Base-by-base conservation (phyloP, 2,329 filamentous ascomycete species). In the Botryotinia globosa region DNA sequence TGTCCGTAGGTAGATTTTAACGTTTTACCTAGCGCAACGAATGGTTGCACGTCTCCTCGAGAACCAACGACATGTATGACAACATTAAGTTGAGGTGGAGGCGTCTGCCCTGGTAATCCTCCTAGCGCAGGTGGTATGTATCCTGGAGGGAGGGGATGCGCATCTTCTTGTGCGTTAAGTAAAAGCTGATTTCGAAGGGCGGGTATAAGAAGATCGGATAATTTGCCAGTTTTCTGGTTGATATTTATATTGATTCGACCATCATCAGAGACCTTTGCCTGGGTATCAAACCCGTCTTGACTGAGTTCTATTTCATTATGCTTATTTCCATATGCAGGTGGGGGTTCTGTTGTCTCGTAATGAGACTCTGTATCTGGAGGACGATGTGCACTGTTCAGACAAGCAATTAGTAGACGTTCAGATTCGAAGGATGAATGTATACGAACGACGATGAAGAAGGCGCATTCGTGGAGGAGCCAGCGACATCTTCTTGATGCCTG, bases 181-280 rank as follows among this genome's bases (percentile, higher is more conserved):
- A 75, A 75, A 32, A 83, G 76, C 70, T 84, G 91, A 86, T 74
- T 85, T 84, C 74, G 86, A 82, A 94, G 80, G 12, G 90, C 88
- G 4, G 91, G 90, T 0, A 88, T 86, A 39, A 94, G 85, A 20
- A 94, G 84, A 74, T 90, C 88, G 3, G 91, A 89, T 6, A 95
- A 84, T 71, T 87, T 87, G 71, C 86, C 83, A 76, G 87, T 90
- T 76, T 89, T 90, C 80, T 94, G 90, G 79, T 91, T 90, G 82
- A 96, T 93, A 75, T 90, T 90, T 83, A 96, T 94, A 79, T 94
- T 90, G 77, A 96, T 86, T 79, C 93, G 89, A 37, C 93, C 93
- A 82, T 94, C 91, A 74, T 88, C 92, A 89, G 77, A 89, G 39
- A 92, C 82, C 42, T 84, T 84, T 59, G 89, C 90, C 56, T 87